These are phyloP conservation scores for Viscum album DNA, from an alignment of 177 flowering plant genomes.

Conservation along the genomic window DNA sequence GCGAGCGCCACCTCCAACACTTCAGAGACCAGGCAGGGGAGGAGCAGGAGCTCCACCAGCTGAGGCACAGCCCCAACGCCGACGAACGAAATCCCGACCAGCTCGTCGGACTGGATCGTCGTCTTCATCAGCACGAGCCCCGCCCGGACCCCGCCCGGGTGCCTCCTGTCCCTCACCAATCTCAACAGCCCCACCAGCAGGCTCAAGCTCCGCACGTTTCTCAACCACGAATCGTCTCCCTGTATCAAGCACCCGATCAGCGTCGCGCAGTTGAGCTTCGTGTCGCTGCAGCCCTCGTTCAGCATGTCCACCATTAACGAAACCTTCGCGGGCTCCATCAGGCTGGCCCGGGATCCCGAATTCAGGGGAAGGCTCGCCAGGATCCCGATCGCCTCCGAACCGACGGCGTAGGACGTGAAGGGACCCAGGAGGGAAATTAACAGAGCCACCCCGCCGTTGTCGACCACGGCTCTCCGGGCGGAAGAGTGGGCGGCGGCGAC, in stretches of 20 bases:
- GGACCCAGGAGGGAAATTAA: constrained; percentile 58
- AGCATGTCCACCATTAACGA: constrained; percentile 64
- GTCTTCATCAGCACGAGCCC: constrained; percentile 46
- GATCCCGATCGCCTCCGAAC: constrained; percentile 51
- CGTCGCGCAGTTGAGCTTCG: constrained; percentile 52
- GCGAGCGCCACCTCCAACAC: constrained; percentile 47
- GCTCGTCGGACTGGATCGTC: constrained; percentile 30
- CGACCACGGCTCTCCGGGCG: constrained; percentile 45
- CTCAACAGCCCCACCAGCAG: constrained; percentile 59
- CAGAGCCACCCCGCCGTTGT: constrained; percentile 41
- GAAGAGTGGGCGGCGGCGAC: constrained; percentile 41
- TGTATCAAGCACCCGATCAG: constrained; percentile 46
- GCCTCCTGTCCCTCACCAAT: constrained; percentile 48
- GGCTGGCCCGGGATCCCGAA: constrained; percentile 31
- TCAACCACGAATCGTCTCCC: constrained; percentile 39
- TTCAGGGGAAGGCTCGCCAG: constrained; percentile 46
- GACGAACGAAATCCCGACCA: constrained; percentile 36
- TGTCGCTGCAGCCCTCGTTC: constrained; percentile 61
- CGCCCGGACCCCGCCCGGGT: constrained; percentile 33
- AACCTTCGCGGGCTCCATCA: constrained; percentile 59
- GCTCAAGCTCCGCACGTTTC: constrained; percentile 50
- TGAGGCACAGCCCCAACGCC: constrained; percentile 57
- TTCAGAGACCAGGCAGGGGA: constrained; percentile 31
- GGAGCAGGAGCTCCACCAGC: constrained; percentile 44
- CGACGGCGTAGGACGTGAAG: constrained; percentile 69